These are phyloP conservation scores for Xerocomellus intermedius DNA, from an alignment of 768 basidiomycete genomes.

Conservation along the genomic window DNA sequence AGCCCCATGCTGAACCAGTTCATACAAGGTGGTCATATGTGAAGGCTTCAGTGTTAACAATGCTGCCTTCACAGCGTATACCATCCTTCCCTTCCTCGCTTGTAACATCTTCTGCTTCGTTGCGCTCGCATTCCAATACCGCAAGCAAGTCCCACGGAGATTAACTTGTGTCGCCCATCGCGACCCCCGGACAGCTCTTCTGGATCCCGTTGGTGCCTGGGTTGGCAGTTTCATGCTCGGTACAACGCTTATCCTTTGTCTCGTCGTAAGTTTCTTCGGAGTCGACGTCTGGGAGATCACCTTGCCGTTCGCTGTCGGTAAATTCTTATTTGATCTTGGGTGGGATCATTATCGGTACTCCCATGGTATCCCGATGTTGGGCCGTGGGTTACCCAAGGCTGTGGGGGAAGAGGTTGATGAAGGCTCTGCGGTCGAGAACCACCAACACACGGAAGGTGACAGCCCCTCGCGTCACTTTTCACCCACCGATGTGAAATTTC, in stretches of 20 bases:
- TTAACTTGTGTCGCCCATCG: constrained; percentile 39
- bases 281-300: constrained; percentile 84
- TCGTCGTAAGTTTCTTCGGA: constrained; percentile 72
- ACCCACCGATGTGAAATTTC: not conserved
- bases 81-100: constrained; percentile 77
- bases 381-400: not conserved
- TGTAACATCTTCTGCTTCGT: constrained; percentile 61
- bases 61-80: constrained; percentile 76
- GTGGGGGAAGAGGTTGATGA: not conserved
- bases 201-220: constrained; percentile 71
- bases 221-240: constrained; percentile 70
- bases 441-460: not conserved
- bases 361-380: constrained; percentile 24
- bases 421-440: not conserved
- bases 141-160: constrained; percentile 48
- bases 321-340: constrained; percentile 63
- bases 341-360: constrained; percentile 54
- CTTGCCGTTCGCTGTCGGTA: constrained; percentile 73
- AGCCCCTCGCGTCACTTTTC: not conserved
- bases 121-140: constrained; percentile 60
- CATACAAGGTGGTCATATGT: constrained; percentile 64
- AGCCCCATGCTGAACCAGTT: not conserved
- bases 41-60: constrained; percentile 82
- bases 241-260: constrained; percentile 66
- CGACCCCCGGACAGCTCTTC: constrained; percentile 59